These are phyloP conservation scores for Darksidea phi DNA, from an alignment of 495 filamentous ascomycete genomes.

Conservation along the genomic window DNA sequence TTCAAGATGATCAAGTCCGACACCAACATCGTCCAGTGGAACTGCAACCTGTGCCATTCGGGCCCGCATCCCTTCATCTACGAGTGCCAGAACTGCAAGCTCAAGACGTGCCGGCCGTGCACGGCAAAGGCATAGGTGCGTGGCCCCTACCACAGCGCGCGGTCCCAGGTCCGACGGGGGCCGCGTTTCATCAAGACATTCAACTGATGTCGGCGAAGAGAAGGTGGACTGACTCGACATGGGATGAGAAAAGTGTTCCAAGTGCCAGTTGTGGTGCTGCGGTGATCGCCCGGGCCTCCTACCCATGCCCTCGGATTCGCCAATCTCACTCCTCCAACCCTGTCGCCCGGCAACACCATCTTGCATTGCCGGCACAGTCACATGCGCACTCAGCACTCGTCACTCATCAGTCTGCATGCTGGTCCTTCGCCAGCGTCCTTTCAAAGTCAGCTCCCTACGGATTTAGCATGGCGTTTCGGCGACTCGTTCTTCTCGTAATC, in stretches of 20 bases:
- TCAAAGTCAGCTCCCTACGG: constrained; percentile 11
- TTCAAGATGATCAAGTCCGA: constrained; percentile 79
- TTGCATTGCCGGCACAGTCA: background rate
- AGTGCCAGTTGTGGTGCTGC: constrained; percentile 17
- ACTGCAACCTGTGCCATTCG: constrained; percentile 71
- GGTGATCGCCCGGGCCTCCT: constrained; percentile 17
- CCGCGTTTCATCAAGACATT: constrained; percentile 2
- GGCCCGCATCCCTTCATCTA: constrained; percentile 82
- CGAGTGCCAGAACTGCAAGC: constrained; percentile 74
- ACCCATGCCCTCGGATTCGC: constrained; percentile 16
- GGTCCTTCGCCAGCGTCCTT: background rate
- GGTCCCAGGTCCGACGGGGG: too few species aligned
- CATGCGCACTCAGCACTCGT: background rate
- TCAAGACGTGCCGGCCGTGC: constrained; percentile 71
- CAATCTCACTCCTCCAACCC: constrained; percentile 6
- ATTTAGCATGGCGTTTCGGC: constrained; percentile 34
- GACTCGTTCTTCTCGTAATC: constrained; percentile 5
- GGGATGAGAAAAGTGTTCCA: constrained; percentile 15
- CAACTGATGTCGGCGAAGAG: too few species aligned
- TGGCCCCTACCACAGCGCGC: background rate
- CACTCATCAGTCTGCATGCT: background rate
- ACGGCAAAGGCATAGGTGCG: constrained; percentile 53
- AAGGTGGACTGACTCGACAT: constrained; percentile 19
- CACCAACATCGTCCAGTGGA: constrained; percentile 72
- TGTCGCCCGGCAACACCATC: constrained; percentile 11